Evolutionary conservation across 805 yeast species (phyloP).

Genomic region (Pichia nakasei): DNA sequence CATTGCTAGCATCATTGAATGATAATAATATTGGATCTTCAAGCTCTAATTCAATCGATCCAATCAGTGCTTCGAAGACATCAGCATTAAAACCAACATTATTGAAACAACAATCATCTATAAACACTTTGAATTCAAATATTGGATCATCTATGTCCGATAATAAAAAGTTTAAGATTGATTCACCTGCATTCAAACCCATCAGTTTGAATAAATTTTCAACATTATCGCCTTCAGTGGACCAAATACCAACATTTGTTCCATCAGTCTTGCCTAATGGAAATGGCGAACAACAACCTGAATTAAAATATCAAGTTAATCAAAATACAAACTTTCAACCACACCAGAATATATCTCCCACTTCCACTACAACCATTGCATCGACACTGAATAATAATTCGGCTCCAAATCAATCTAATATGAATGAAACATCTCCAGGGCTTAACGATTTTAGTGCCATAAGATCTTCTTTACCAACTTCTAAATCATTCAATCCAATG

Average conservation of each 20-base stretch:
- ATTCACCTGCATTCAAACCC: conserved; percentile 49
- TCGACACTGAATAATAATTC: background rate
- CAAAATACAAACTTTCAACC: background rate
- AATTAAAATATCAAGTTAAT: background rate
- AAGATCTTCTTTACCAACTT: background rate
- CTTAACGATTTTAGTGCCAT: background rate
- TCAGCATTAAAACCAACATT: conserved; percentile 5
- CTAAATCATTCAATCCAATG: conserved; percentile 21
- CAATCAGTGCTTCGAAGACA: conserved; percentile 5
- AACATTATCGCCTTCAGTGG: conserved; percentile 39
- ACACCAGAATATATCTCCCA: background rate
- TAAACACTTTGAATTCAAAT: background rate
- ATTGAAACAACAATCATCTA: conserved; percentile 1
- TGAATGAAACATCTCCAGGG: background rate
- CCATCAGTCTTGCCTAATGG: conserved; percentile 28
- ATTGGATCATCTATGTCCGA: background rate
- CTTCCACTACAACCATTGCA: background rate
- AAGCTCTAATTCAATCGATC: conserved; percentile 1
- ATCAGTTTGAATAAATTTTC: conserved; percentile 31
- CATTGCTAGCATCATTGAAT: conserved; percentile 2
- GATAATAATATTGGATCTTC: background rate
- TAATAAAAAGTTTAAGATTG: conserved; percentile 42
- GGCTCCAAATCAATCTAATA: background rate
- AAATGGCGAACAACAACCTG: background rate
- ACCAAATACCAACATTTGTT: conserved; percentile 40